Evolutionary conservation across 163 green algal genomes (phyloP), one percentile per base, ranked within the genome.

Genomic region (Chlorella variabilis): DNA sequence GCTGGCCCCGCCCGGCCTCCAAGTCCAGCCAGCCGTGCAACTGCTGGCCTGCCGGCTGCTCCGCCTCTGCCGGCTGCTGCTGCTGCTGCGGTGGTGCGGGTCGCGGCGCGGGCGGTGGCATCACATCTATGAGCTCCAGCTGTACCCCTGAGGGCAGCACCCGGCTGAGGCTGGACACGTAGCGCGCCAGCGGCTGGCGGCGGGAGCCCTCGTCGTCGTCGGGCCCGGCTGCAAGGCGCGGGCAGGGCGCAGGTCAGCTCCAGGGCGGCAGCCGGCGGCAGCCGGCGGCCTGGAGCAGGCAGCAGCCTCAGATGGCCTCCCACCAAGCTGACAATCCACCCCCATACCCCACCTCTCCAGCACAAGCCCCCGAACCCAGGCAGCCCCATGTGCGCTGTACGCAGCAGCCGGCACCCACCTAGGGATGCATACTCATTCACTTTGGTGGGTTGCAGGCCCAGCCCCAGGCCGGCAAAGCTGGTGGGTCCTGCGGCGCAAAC

Each of bases 351-450:
- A n/a, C n/a, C n/a, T n/a, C n/a, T n/a, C n/a, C n/a, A n/a, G n/a
- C n/a, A n/a, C n/a, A n/a, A n/a, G n/a, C n/a, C n/a, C n/a, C n/a
- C n/a, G n/a, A n/a, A n/a, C n/a, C n/a, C n/a, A n/a, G n/a, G n/a
- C n/a, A n/a, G n/a, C n/a, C n/a, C n/a, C n/a, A n/a, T n/a, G n/a
- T n/a, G n/a, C n/a, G n/a, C n/a, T n/a, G n/a, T n/a, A n/a, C n/a
- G n/a, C n/a, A n/a, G n/a, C n/a, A n/a, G 21, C 25, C 54, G 42
- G 73, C 39, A 33, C 73, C 27, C 73, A 80, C 73, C 73, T 59
- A 80, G 34, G 34, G 61, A 69, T 4, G 56, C 73, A 21, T 80
- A 80, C 73, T 80, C 54, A 27, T 80, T 70, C 36, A 80, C 54
- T 21, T 23, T n/a, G n/a, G 58, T 41, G 4, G 36, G 25, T 3